These are phyloP conservation scores for Collybia sordida DNA, from an alignment of 768 basidiomycete genomes.

Conservation along the genomic window DNA sequence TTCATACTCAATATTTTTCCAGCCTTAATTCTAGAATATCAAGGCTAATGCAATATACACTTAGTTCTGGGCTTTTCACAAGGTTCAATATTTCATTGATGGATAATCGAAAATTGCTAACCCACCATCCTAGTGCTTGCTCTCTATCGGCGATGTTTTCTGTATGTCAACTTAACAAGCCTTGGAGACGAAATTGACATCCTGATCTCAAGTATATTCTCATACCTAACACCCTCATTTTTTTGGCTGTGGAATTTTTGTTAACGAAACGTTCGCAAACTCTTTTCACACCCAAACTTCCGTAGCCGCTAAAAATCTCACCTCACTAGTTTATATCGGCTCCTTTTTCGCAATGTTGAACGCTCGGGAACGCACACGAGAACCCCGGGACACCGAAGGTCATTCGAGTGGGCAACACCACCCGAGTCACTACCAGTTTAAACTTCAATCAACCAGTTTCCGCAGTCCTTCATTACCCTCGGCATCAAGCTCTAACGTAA, in stretches of 20 bases:
- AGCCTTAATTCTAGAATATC: constrained; percentile 31
- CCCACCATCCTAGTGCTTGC: constrained; percentile 32
- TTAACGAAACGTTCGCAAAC: constrained; percentile 40
- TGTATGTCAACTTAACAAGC: constrained; percentile 21
- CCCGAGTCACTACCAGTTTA: constrained; percentile 7
- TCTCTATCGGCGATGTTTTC: constrained; percentile 43
- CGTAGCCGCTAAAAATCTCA: neutral
- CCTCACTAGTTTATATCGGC: constrained; percentile 41
- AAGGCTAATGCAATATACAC: constrained; percentile 28
- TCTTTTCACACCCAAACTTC: neutral
- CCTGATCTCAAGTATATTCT: constrained; percentile 35
- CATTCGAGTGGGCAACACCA: constrained; percentile 3
- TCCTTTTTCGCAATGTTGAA: constrained; percentile 48
- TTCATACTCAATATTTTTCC: too few species aligned
- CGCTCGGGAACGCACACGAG: constrained; percentile 30
- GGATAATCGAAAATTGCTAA: neutral
- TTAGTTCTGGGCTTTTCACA: constrained; percentile 24
- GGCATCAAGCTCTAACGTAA: neutral
- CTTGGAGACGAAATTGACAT: neutral
- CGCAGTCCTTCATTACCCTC: neutral
- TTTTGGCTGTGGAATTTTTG: constrained; percentile 40
- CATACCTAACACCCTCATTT: constrained; percentile 42
- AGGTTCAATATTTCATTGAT: constrained; percentile 6
- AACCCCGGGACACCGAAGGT: constrained; percentile 7
- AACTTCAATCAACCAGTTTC: constrained; percentile 12